These are phyloP conservation scores for Melampsora americana DNA, from an alignment of 1,284 basidiomycete species.

Conservation along the genomic window DNA sequence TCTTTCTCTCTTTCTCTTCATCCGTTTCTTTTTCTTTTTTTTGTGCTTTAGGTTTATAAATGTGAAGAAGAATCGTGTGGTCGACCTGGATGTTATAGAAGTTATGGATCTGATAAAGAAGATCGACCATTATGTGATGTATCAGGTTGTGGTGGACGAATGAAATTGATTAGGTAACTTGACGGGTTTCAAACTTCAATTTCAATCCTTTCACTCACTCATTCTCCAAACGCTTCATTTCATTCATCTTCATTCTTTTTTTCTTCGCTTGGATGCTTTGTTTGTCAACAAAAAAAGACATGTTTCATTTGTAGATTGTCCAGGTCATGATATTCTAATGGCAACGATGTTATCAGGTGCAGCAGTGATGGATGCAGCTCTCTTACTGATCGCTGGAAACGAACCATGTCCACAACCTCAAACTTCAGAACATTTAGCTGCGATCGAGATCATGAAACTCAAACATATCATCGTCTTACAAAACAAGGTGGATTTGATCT, in stretches of 20 bases:
- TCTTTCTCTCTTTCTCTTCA: too few species aligned
- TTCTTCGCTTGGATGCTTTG: too few species aligned
- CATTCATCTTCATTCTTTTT: too few species aligned
- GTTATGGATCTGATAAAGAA: constrained; percentile 91
- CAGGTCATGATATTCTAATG: constrained; percentile 70
- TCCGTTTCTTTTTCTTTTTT: constrained; percentile 14
- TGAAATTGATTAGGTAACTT: constrained; percentile 79
- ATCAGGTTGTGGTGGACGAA: constrained; percentile 80
- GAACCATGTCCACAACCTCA: constrained; percentile 98
- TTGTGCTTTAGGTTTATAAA: constrained; percentile 99
- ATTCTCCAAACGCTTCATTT: too few species aligned
- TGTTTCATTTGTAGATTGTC: constrained; percentile 56
- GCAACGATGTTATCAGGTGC: constrained; percentile 99
- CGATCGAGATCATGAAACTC: constrained; percentile 98
- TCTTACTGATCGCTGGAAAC: constrained; percentile 92
- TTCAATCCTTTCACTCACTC: too few species aligned
- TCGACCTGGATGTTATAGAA: constrained; percentile 87
- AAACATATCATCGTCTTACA: constrained; percentile 97
- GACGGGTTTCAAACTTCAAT: too few species aligned
- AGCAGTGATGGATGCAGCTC: constrained; percentile 96
- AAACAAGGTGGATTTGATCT: constrained; percentile 94
- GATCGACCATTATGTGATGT: constrained; percentile 87
- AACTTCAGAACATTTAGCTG: constrained; percentile 95
- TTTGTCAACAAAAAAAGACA: constrained; percentile 49
- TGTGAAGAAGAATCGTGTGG: constrained; percentile 90